These are phyloP conservation scores for Diaporthe eres DNA, from an alignment of 2,329 filamentous ascomycete genomes.

Conservation along the genomic window DNA sequence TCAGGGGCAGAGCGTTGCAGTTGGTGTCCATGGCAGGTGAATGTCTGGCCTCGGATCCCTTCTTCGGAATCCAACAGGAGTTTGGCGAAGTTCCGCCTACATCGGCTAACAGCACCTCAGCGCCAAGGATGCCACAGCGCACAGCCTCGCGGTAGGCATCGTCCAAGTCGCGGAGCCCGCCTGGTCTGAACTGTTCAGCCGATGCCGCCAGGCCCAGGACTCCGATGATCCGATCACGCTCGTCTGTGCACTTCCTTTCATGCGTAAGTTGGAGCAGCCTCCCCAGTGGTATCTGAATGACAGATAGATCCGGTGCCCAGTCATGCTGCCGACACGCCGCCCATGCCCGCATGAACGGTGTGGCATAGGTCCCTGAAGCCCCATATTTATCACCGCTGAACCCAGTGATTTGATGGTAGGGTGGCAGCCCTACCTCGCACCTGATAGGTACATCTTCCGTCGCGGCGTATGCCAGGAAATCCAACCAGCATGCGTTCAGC, in stretches of 20 bases:
- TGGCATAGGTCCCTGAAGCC: not conserved
- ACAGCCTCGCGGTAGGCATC: slow-evolving; percentile 10
- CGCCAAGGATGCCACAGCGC: not conserved
- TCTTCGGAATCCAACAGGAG: slow-evolving; percentile 8
- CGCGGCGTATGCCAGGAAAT: not conserved
- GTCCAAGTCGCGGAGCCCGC: not conserved
- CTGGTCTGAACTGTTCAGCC: not conserved
- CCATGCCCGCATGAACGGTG: slow-evolving; percentile 1
- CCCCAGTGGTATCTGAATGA: slow-evolving; percentile 1
- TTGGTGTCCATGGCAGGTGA: not conserved
- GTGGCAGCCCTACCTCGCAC: not conserved
- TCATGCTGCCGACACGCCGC: not conserved
- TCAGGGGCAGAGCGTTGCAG: not conserved
- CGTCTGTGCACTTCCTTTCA: not conserved
- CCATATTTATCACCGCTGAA: not conserved
- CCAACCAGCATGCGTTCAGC: not conserved
- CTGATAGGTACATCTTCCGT: not conserved
- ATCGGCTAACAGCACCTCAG: not conserved
- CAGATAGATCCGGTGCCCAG: not conserved
- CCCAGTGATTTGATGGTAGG: not conserved
- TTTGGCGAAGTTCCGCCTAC: not conserved
- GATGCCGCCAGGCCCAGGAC: not conserved
- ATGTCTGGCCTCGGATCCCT: not conserved
- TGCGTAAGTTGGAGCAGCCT: not conserved
- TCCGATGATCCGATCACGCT: not conserved